phyloP scores from a whole-genome alignment of 805 yeast species.

The Candida insectorum region DNA sequence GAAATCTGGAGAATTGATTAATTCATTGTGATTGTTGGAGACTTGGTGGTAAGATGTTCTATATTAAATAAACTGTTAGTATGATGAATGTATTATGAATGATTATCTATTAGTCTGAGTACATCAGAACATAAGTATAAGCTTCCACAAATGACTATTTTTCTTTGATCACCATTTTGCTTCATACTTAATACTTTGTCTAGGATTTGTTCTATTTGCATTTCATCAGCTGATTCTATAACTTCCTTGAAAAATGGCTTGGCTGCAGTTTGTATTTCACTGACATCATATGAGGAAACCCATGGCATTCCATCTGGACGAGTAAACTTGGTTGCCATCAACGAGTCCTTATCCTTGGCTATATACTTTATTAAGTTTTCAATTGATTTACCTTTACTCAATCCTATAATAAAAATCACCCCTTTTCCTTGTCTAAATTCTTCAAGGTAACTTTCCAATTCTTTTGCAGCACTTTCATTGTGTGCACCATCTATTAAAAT shows the following conservation, averaged over 20 bases:
- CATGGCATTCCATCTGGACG: conserved; percentile 92
- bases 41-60: too few relatives aligned
- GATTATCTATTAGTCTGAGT: conserved; percentile 17
- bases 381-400: conserved; percentile 70
- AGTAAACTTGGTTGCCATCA: conserved; percentile 63
- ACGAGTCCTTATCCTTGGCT: conserved; percentile 47
- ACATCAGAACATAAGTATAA: conserved; percentile 41
- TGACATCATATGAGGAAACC: conserved; percentile 53
- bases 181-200: conserved; percentile 10
- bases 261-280: conserved; percentile 20
- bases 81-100: too few relatives aligned
- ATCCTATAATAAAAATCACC: conserved; percentile 63
- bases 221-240: conserved; percentile 7
- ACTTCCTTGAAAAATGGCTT: conserved; percentile 11
- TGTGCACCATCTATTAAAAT: conserved; percentile 89
- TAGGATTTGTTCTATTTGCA: conserved; percentile 13
- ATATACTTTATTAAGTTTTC: conserved; percentile 49
- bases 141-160: conserved; percentile 40
- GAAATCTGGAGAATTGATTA: too few relatives aligned
- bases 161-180: conserved; percentile 20
- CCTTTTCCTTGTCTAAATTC: conserved; percentile 16
- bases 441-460: conserved; percentile 53
- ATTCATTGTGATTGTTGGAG: too few relatives aligned
- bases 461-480: conserved; percentile 80
- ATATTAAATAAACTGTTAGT: too few relatives aligned